Conservation (phyloP, 176 grass and related monocot genomes). For the Carex parvula region DNA sequence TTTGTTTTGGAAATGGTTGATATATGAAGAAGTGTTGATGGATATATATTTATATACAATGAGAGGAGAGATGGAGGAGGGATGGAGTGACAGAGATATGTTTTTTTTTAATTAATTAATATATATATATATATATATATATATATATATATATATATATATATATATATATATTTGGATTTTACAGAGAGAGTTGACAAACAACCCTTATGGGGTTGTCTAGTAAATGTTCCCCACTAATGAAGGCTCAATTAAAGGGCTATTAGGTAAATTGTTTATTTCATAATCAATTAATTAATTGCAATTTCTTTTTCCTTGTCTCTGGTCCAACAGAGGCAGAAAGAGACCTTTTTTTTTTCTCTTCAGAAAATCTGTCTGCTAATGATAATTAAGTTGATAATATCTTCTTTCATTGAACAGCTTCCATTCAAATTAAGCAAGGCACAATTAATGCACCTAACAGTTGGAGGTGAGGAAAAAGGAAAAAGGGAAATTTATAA, state of each 20-base stretch:
- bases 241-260: not conserved
- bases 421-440: not conserved
- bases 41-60: slow-evolving; percentile 19
- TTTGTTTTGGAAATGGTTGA: not conserved
- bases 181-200: slow-evolving; percentile 14
- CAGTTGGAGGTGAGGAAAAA: not conserved
- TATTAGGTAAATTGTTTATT: slow-evolving; percentile 16
- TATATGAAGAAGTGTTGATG: not conserved
- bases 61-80: not conserved
- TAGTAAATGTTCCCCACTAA: slow-evolving; percentile 11
- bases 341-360: not conserved
- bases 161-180: not conserved
- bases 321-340: not conserved
- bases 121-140: not conserved
- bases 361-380: slow-evolving; percentile 20
- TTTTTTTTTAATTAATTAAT: not conserved
- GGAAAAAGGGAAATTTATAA: not conserved
- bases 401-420: not conserved
- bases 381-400: not conserved
- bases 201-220: slow-evolving; percentile 21
- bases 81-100: not conserved
- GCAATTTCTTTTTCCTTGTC: slow-evolving; percentile 6
- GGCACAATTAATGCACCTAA: not conserved
- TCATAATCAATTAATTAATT: not conserved
- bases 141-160: not conserved